These are phyloP conservation scores for Rhizomucor pusillus DNA, from an alignment of 371 early-diverging fungal genomes.

Conservation along the genomic window DNA sequence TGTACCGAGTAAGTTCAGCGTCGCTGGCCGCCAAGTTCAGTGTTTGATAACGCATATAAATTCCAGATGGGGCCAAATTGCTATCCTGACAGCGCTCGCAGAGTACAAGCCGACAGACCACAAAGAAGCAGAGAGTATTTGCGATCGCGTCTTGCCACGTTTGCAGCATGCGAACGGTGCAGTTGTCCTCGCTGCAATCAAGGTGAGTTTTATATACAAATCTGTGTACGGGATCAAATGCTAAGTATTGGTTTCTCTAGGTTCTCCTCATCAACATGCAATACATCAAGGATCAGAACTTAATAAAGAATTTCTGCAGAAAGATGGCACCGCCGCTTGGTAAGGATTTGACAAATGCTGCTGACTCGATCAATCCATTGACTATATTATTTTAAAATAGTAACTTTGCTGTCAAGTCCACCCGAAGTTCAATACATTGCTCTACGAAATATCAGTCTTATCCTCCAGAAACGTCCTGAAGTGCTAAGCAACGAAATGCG, in stretches of 20 bases:
- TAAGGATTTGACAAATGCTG: conserved; percentile 17
- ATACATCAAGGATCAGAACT: conserved; percentile 64
- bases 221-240: not conserved
- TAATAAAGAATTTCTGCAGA: conserved; percentile 62
- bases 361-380: not conserved
- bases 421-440: conserved; percentile 96
- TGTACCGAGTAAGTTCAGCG: conserved; percentile 78
- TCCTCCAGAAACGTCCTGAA: conserved; percentile 81
- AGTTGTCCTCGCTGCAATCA: conserved; percentile 80
- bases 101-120: conserved; percentile 46
- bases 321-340: conserved; percentile 92
- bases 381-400: conserved; percentile 23
- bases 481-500: conserved; percentile 84
- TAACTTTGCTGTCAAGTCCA: conserved; percentile 83
- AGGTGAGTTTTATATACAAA: conserved; percentile 25
- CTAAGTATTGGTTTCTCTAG: conserved; percentile 20
- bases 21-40: too few relatives aligned
- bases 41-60: not conserved
- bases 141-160: conserved; percentile 91
- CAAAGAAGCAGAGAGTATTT: conserved; percentile 83
- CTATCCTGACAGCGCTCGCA: conserved; percentile 84
- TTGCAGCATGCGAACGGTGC: conserved; percentile 58
- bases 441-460: conserved; percentile 85
- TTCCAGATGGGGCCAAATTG: conserved; percentile 90
- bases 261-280: conserved; percentile 67